Evolutionary conservation across 148 eudicot genomes (phyloP), one percentile per base, ranked within the genome.

Genomic region (Heliamphora exappendiculata): DNA sequence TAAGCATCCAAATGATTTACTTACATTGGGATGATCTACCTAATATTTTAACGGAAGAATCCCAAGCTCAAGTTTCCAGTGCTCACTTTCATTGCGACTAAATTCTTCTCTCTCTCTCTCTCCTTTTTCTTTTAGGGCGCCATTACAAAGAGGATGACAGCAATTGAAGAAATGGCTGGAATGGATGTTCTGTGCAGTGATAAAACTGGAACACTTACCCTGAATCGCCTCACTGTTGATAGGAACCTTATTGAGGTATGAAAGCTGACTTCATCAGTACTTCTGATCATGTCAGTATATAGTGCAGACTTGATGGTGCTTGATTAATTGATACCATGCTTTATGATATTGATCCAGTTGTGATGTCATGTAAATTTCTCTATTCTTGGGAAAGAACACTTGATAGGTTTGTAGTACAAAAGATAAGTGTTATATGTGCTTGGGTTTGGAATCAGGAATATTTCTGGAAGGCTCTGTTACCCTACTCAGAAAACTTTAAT

Each of bases 91-190:
- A 10, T 55, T 55, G 51, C 22, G 5, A 37, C 34, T 55, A 22
- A 37, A 1, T 28, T 74, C 20, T 29, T 6, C 7, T 54, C 28
- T 26, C n/a, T 53, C 36, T 76, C 37, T 4, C 36, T n/a, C 36
- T 26, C 6, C 11, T 1, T 31, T 19, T 76, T 57, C 28, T 39
- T 65, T 49, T 37, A 88, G 95, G 95, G 95, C 58, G 95, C 95
- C 59, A 91, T 91, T 54, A 91, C 95, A 58, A 91, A 91, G 72
- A 86, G 95, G 79, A 91, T 91, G 95, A 91, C 92, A 42, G 92
- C 95, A 17, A 91, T 91, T 75, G 95, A 91, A 86, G 95, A 91
- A 80, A 91, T 91, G 95, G 95, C 95, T 16, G 95, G 95, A 57
- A 91, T 91, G 95, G 95, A 91, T 84, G 95, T 91, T 5, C 83